These are phyloP conservation scores for Syzygium jambos DNA, from an alignment of 345 rosid species.

Conservation along the genomic window DNA sequence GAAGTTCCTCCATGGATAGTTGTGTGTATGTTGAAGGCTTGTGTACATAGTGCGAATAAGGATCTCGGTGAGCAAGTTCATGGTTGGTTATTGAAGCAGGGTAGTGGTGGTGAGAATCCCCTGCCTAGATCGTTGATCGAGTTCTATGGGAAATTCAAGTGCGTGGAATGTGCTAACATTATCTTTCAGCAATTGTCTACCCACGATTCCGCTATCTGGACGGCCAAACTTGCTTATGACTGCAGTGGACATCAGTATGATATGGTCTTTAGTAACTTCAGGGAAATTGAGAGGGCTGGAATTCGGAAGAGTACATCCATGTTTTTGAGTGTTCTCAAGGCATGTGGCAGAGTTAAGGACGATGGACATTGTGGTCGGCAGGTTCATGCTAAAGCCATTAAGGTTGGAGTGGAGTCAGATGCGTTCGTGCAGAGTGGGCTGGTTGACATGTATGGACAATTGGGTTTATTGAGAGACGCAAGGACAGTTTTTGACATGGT, in stretches of 20 bases:
- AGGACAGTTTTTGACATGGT: constrained; percentile 28
- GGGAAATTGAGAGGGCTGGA: constrained; percentile 37
- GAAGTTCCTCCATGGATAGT: constrained; percentile 36
- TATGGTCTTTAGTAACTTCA: constrained; percentile 37
- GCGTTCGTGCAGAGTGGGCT: constrained; percentile 31
- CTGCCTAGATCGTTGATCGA: constrained; percentile 33
- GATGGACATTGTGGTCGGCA: constrained; percentile 37
- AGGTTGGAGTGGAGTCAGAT: constrained; percentile 44
- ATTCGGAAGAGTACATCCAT: constrained; percentile 26
- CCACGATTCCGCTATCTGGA: constrained; percentile 33
- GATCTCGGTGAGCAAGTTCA: constrained; percentile 64
- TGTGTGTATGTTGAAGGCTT: constrained; percentile 38
- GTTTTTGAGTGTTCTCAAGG: constrained; percentile 42
- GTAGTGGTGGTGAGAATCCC: constrained; percentile 18
- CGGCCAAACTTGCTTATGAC: constrained; percentile 39
- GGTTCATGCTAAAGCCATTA: constrained; percentile 48
- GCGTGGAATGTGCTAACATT: constrained; percentile 29
- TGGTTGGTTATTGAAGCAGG: constrained; percentile 47
- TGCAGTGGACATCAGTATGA: constrained; percentile 32
- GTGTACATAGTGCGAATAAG: constrained; percentile 31
- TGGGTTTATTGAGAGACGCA: constrained; percentile 37
- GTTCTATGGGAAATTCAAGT: constrained; percentile 43
- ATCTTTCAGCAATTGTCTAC: constrained; percentile 24
- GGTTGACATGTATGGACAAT: constrained; percentile 60
- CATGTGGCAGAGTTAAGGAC: constrained; percentile 38